phyloP scores from a whole-genome alignment of 2,329 filamentous ascomycete species.

The Sarocladium kiliense region DNA sequence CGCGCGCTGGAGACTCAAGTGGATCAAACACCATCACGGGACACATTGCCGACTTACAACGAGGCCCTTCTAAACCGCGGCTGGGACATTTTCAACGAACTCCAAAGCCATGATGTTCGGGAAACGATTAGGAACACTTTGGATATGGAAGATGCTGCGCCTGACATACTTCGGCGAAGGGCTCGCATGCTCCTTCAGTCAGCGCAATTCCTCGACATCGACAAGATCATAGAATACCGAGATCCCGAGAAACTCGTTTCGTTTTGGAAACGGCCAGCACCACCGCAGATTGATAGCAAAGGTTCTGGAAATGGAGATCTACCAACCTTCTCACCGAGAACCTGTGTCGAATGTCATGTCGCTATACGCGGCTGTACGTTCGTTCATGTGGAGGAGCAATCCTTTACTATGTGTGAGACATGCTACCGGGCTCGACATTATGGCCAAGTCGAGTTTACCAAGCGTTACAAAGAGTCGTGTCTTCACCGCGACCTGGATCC shows the following conservation, averaged over 20 bases:
- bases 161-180: slow-evolving; percentile 14
- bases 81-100: slow-evolving; percentile 19
- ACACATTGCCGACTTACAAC: slow-evolving; percentile 16
- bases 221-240: slow-evolving; percentile 31
- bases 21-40: background rate
- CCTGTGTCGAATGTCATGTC: slow-evolving; percentile 15
- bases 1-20: background rate
- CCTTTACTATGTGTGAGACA: slow-evolving; percentile 22
- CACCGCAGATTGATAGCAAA: slow-evolving; percentile 19
- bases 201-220: slow-evolving; percentile 30
- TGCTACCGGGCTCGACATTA: slow-evolving; percentile 27
- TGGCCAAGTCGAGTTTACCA: slow-evolving; percentile 20
- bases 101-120: slow-evolving; percentile 17
- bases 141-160: background rate
- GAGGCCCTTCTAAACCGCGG: slow-evolving; percentile 16
- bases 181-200: slow-evolving; percentile 27
- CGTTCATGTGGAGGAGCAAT: slow-evolving; percentile 9
- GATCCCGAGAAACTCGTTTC: slow-evolving; percentile 16
- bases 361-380: slow-evolving; percentile 21
- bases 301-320: slow-evolving; percentile 10
- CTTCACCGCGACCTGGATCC: slow-evolving; percentile 20
- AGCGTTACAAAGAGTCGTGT: slow-evolving; percentile 29
- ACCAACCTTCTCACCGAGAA: slow-evolving; percentile 16
- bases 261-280: slow-evolving; percentile 20
- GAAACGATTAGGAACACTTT: slow-evolving; percentile 10